Conservation (phyloP, 2,329 filamentous ascomycete species). For the Emmonsiellopsis sp. region DNA sequence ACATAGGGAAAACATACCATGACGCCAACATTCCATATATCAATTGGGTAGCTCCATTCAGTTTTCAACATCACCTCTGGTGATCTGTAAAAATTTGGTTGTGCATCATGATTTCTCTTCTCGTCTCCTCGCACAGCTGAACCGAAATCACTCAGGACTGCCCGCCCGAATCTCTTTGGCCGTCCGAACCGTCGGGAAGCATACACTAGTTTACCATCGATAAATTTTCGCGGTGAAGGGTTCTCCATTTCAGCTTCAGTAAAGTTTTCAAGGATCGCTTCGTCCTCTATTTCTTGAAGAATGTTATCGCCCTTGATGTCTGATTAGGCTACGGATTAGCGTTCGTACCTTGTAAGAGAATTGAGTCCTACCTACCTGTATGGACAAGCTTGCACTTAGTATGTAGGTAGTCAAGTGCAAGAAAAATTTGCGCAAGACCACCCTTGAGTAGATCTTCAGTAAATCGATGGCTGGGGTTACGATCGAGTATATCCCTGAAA, state of each 20-base stretch:
- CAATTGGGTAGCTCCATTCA: slow-evolving; percentile 37
- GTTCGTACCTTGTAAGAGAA: neutral
- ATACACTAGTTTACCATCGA: slow-evolving; percentile 26
- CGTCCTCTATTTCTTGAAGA: slow-evolving; percentile 27
- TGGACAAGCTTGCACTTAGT: slow-evolving; percentile 36
- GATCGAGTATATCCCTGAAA: slow-evolving; percentile 28
- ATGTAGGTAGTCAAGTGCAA: slow-evolving; percentile 35
- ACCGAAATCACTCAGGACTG: slow-evolving; percentile 30
- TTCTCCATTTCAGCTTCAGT: slow-evolving; percentile 22
- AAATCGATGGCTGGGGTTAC: slow-evolving; percentile 29
- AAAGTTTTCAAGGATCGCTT: slow-evolving; percentile 26
- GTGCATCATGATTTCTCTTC: slow-evolving; percentile 33
- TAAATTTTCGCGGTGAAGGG: slow-evolving; percentile 29
- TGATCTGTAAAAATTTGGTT: slow-evolving; percentile 28
- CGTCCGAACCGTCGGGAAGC: slow-evolving; percentile 24
- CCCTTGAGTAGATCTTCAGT: slow-evolving; percentile 29
- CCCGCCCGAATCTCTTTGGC: slow-evolving; percentile 22
- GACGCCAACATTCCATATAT: slow-evolving; percentile 43
- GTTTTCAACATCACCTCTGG: slow-evolving; percentile 38
- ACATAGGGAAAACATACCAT: slow-evolving; percentile 30
- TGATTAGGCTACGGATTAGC: slow-evolving; percentile 8
- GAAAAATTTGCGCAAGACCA: slow-evolving; percentile 28
- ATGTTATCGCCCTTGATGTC: slow-evolving; percentile 39
- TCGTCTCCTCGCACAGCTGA: slow-evolving; percentile 28
- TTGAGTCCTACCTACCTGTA: slow-evolving; percentile 24